Conservation (phyloP, 2,329 filamentous ascomycete species). For the Monilinia fructicola region DNA sequence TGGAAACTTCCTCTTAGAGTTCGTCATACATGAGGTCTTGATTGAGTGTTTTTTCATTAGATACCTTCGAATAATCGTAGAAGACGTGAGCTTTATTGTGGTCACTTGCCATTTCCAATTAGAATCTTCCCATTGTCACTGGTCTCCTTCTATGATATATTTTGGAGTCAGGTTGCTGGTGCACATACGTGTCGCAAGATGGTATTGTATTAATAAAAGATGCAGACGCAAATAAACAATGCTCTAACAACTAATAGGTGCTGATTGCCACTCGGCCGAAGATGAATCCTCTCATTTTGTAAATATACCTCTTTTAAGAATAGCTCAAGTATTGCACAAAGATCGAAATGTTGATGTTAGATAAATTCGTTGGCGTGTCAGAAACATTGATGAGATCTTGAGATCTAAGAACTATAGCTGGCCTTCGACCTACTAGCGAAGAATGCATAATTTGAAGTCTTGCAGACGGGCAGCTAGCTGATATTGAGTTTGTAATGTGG, state of each 20-base stretch:
- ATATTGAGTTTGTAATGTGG: conserved; percentile 40
- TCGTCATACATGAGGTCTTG: background rate
- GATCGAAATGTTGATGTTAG: conserved; percentile 35
- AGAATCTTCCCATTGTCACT: background rate
- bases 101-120: background rate
- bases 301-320: conserved; percentile 42
- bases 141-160: background rate
- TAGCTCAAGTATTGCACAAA: conserved; percentile 39
- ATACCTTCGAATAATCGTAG: background rate
- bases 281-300: conserved; percentile 39
- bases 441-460: conserved; percentile 47
- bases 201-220: background rate
- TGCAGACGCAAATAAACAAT: background rate
- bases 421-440: conserved; percentile 47
- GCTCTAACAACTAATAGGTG: too few species aligned
- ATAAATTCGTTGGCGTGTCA: conserved; percentile 35
- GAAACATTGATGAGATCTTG: conserved; percentile 46
- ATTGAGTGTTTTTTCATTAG: background rate
- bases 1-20: background rate
- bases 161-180: background rate
- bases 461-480: conserved; percentile 48
- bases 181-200: background rate
- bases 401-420: conserved; percentile 51
- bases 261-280: conserved; percentile 39
- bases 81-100: background rate